Evolutionary conservation across 164 flowering plant genomes (phyloP).

Genomic region (Saururus chinensis): DNA sequence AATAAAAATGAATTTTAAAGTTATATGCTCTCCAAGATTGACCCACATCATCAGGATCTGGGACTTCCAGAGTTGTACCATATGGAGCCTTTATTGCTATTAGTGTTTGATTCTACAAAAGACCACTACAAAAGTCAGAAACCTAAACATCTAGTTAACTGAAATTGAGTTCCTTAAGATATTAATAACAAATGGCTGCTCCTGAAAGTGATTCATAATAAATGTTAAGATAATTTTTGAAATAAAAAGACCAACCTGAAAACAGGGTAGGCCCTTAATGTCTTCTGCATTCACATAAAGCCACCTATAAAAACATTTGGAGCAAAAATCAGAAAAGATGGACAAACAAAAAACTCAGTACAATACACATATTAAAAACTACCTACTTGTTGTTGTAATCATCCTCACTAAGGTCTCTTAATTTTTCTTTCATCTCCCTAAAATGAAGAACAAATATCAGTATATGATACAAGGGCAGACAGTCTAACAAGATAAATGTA

Average conservation of each 20-base stretch:
- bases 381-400: constrained; percentile 70
- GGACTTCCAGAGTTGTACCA: constrained; percentile 95
- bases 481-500: background rate
- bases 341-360: background rate
- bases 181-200: background rate
- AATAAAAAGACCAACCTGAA: constrained; percentile 43
- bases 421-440: constrained; percentile 92
- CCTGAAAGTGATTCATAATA: background rate
- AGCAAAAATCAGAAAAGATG: background rate
- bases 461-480: constrained; percentile 4
- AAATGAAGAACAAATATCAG: constrained; percentile 18
- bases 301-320: constrained; percentile 37
- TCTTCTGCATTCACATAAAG: constrained; percentile 95
- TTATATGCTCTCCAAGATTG: background rate
- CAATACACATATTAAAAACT: background rate
- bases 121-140: constrained; percentile 5
- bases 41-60: constrained; percentile 94
- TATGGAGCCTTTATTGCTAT: constrained; percentile 98
- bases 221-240: background rate
- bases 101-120: constrained; percentile 70
- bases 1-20: background rate
- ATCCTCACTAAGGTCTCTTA: constrained; percentile 82
- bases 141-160: background rate
- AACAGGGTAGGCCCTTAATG: constrained; percentile 82
- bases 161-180: background rate